Base-by-base conservation (phyloP, 108 stramenopile genomes). In the Nitzschia sp. region DNA sequence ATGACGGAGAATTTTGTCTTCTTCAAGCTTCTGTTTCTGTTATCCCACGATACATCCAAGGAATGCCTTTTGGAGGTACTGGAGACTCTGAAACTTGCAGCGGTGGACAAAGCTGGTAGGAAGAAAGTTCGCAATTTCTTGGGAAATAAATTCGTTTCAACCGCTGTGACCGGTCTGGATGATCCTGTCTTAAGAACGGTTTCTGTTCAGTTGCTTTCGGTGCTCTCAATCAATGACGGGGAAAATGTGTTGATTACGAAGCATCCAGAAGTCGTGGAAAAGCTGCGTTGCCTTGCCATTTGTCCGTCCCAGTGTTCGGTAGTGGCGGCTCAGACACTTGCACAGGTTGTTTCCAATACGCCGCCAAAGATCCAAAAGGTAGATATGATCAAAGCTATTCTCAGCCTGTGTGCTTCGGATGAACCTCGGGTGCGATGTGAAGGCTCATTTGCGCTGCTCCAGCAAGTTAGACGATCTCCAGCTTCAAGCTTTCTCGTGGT, bases 401-500 rank as follows among this genome's bases (percentile, higher is more conserved):
- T 65, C 2, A 8, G n/a, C 14, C 50, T 65, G 5, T 62, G 61
- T 21, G 24, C 14, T 12, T 37, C 61, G 19, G 40, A 62, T n/a
- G 43, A 62, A 6, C 41, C n/a, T 24, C 41, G 41, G 15, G 21
- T 62, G 6, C 41, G 61, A 24, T 3, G 12, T 10, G 43, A 44
- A n/a, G 61, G 61, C 20, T 15, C 43, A 20, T 21, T 12, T 44
- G 43, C 43, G 10, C 43, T 62, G 41, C 43, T 43, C 7, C 42
- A 43, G 37, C 61, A 62, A 22, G 41, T 11, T 10, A 41, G 40
- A 22, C 11, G 9, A 19, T 19, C 38, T 12, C 61, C 41, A 6
- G 64, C 51, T 22, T 65, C 53, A 22, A 56, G 54, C 51, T 67
- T 67, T 51, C 55, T 67, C 39, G 9, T 67, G 11, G 54, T 67